phyloP scores from a whole-genome alignment of 1,284 basidiomycete species.

The Apiotrichum gracile region DNA sequence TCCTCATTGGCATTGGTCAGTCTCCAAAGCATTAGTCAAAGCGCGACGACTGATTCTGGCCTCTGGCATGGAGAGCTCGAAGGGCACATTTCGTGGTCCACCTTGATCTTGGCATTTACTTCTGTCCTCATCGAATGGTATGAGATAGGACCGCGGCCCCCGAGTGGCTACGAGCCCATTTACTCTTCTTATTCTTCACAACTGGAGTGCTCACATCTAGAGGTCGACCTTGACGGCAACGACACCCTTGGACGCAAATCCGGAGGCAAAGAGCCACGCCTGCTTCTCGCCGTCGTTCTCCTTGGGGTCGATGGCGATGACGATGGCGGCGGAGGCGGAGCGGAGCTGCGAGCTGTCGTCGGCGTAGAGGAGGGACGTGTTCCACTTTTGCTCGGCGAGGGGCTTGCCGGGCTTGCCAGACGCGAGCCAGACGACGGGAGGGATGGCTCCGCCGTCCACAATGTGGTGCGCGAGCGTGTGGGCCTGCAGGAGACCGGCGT shows the following conservation, averaged over 20 bases:
- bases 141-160: too few species aligned
- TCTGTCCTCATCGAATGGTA: too few species aligned
- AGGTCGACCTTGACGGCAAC: slow-evolving; percentile 22
- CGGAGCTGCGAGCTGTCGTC: slow-evolving; percentile 23
- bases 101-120: too few species aligned
- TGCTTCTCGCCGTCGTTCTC: slow-evolving; percentile 20
- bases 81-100: too few species aligned
- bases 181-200: neutral
- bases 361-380: slow-evolving; percentile 10
- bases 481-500: slow-evolving; percentile 21
- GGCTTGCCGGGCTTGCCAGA: neutral
- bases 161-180: too few species aligned
- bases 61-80: too few species aligned
- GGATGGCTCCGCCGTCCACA: slow-evolving; percentile 1
- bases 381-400: slow-evolving; percentile 4
- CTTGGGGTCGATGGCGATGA: slow-evolving; percentile 19
- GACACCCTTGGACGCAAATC: slow-evolving; percentile 17
- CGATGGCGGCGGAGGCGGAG: slow-evolving; percentile 17
- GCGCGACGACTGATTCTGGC: too few species aligned
- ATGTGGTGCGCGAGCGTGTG: slow-evolving; percentile 2
- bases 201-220: neutral
- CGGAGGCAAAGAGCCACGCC: slow-evolving; percentile 26
- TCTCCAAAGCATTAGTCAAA: too few species aligned
- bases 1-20: too few species aligned
- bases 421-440: slow-evolving; percentile 15